These are phyloP conservation scores for Cyberlindnera samutprakarnensis DNA, from an alignment of 805 yeast genomes.

Conservation along the genomic window DNA sequence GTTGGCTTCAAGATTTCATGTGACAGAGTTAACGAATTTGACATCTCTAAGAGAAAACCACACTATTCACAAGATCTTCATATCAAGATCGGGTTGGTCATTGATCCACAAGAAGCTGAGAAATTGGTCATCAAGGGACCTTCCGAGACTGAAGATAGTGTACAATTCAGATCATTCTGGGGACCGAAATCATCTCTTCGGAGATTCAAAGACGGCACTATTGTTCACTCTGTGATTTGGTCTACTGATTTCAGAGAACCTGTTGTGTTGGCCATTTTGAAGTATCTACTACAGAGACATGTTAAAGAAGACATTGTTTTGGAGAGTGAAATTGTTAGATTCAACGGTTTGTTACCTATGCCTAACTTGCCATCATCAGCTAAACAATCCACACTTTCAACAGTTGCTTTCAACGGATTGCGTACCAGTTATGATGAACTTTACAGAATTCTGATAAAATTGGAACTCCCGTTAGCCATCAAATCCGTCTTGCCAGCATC, in stretches of 20 bases:
- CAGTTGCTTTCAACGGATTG: slow-evolving; percentile 34
- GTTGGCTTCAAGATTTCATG: slow-evolving; percentile 27
- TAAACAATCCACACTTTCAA: slow-evolving; percentile 41
- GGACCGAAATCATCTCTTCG: slow-evolving; percentile 79
- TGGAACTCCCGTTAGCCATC: slow-evolving; percentile 60
- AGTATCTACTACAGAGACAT: slow-evolving; percentile 58
- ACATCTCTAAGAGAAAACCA: slow-evolving; percentile 47
- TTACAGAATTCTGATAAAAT: slow-evolving; percentile 40
- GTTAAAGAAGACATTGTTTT: slow-evolving; percentile 34
- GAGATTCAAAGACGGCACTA: slow-evolving; percentile 87
- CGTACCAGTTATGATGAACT: slow-evolving; percentile 52
- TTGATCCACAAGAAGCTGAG: slow-evolving; percentile 69
- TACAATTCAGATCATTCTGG: slow-evolving; percentile 80
- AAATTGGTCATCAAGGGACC: slow-evolving; percentile 88
- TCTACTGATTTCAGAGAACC: slow-evolving; percentile 47
- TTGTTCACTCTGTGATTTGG: slow-evolving; percentile 92
- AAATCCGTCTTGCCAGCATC: slow-evolving; percentile 70
- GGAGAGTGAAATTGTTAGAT: slow-evolving; percentile 30
- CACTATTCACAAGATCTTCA: slow-evolving; percentile 23
- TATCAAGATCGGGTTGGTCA: slow-evolving; percentile 52
- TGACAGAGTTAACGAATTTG: slow-evolving; percentile 23
- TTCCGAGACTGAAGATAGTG: slow-evolving; percentile 45
- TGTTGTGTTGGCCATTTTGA: slow-evolving; percentile 55
- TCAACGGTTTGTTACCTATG: slow-evolving; percentile 47
- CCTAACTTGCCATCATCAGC: slow-evolving; percentile 54